Percentiles rank a stretch among this genome's conserved stretches.
Conservation (phyloP, 1,284 basidiomycete genomes). For the Prillingera fragicola region DNA sequence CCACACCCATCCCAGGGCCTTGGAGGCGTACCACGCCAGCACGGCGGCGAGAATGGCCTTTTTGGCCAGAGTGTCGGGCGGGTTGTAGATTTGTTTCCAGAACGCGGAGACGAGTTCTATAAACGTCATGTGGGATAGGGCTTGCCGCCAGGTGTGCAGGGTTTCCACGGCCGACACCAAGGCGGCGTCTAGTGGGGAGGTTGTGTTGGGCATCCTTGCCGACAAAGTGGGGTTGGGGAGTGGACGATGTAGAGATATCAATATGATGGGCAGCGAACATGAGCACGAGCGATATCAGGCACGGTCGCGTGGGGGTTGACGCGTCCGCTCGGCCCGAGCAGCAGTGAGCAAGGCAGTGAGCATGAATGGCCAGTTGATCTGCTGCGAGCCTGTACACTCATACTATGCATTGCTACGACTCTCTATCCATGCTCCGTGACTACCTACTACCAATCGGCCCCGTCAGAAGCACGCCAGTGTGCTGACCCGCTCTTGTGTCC, state of each 20-base stretch:
- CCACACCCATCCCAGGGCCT: constrained; percentile 16
- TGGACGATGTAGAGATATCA: not conserved
- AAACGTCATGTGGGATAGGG: constrained; percentile 23
- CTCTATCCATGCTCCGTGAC: not conserved
- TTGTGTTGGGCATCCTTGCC: not conserved
- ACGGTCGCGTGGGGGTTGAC: too few species aligned
- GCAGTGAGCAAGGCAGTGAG: not conserved
- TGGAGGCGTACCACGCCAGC: constrained; percentile 8
- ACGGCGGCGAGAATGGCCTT: constrained; percentile 9
- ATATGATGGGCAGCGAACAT: not conserved
- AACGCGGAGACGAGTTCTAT: too few species aligned
- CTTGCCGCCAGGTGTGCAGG: not conserved
- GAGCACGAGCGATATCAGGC: too few species aligned
- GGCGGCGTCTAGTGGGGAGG: not conserved
- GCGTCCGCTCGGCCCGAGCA: too few species aligned
- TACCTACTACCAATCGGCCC: too few species aligned
- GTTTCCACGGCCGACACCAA: not conserved
- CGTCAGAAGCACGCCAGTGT: too few species aligned
- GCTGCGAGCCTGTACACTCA: not conserved
- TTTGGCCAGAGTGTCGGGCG: constrained; percentile 23
- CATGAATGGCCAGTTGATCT: not conserved
- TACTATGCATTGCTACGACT: not conserved
- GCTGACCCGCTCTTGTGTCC: too few species aligned
- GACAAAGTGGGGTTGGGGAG: too few species aligned
- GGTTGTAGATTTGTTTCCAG: constrained; percentile 32